phyloP scores from a whole-genome alignment of 129 eudicot species.

The Helianthus annuus region HanXRQr2.0-SUNRISE NC_035445.2:153338433-153338932 shows the following conservation, averaged over 20 bases:
- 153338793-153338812: too few species aligned
- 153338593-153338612: slow-evolving; percentile 22
- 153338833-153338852: too few species aligned
- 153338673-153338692: not conserved
- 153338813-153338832: too few species aligned
- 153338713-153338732: not conserved
- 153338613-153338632: slow-evolving; percentile 36
- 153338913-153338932: too few species aligned
- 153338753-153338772: too few species aligned
- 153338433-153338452: slow-evolving; percentile 33
- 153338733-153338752: too few species aligned
- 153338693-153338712: not conserved
- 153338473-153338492: slow-evolving; percentile 24
- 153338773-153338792: too few species aligned
- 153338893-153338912: too few species aligned
- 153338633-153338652: slow-evolving; percentile 17
- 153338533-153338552: slow-evolving; percentile 50
- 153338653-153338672: not conserved
- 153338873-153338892: too few species aligned
- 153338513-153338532: slow-evolving; percentile 60
- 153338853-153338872: too few species aligned
- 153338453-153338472: slow-evolving; percentile 28
- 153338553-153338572: slow-evolving; percentile 48
- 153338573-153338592: slow-evolving; percentile 36
- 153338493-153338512: slow-evolving; percentile 31